Conservation (phyloP, 2,329 filamentous ascomycete species). For the Colletotrichum sp. region DNA sequence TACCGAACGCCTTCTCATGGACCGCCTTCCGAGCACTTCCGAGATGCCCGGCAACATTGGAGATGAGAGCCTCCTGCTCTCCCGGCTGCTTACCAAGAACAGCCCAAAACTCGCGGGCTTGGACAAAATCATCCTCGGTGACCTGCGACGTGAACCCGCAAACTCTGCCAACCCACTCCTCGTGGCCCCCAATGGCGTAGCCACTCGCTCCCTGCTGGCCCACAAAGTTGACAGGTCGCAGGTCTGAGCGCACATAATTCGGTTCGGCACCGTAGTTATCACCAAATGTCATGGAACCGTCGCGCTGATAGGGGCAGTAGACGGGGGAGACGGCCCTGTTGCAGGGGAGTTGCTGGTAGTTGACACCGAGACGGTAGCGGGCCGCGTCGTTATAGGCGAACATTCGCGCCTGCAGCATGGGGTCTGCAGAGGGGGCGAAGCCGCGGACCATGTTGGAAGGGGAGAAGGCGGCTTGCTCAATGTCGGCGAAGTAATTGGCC, state of each 20-base stretch:
- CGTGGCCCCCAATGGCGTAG: background rate
- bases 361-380: slow-evolving; percentile 61
- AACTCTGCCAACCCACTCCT: slow-evolving; percentile 1
- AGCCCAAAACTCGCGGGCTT: background rate
- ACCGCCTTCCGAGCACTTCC: background rate
- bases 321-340: slow-evolving; percentile 45
- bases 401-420: slow-evolving; percentile 57
- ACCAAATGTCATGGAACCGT: slow-evolving; percentile 39
- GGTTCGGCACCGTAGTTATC: slow-evolving; percentile 51
- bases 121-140: background rate
- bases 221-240: slow-evolving; percentile 26
- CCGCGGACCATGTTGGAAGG: slow-evolving; percentile 56
- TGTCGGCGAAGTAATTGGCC: slow-evolving; percentile 55
- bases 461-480: slow-evolving; percentile 57
- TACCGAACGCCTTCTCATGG: slow-evolving; percentile 5
- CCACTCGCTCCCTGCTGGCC: background rate
- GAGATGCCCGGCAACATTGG: background rate
- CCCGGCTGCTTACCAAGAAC: background rate
- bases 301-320: slow-evolving; percentile 43
- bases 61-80: background rate
- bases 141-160: slow-evolving; percentile 8
- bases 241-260: slow-evolving; percentile 43
- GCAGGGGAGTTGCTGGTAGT: slow-evolving; percentile 62
- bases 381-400: slow-evolving; percentile 62
- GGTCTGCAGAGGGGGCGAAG: slow-evolving; percentile 52